Conservation (phyloP, 495 filamentous ascomycete genomes). For the Aspergillus mulundensis region DNA sequence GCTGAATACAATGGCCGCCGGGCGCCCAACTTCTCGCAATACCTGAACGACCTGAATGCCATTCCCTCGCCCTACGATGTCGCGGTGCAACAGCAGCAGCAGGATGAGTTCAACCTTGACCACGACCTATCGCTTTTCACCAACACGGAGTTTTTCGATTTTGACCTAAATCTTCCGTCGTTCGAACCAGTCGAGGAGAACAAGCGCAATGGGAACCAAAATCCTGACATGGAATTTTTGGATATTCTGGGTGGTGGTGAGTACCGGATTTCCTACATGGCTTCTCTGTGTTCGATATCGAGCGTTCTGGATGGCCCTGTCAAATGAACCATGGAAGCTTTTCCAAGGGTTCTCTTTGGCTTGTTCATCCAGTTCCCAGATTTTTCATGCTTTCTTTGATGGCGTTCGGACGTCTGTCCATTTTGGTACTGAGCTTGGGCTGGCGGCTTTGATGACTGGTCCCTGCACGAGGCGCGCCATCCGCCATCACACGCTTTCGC, state of each 20-base stretch:
- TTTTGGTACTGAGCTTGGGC: conserved; percentile 4
- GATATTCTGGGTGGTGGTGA: conserved; percentile 41
- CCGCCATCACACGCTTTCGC: conserved; percentile 11
- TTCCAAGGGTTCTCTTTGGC: background rate
- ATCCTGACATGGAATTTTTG: conserved; percentile 40
- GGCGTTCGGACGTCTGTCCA: conserved; percentile 2
- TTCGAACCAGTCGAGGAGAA: conserved; percentile 36
- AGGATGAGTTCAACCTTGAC: conserved; percentile 59
- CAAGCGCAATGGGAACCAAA: conserved; percentile 18
- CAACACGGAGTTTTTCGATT: conserved; percentile 91
- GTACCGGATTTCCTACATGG: conserved; percentile 15
- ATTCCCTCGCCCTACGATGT: conserved; percentile 65
- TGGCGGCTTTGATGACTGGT: conserved; percentile 1
- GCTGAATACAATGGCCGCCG: conserved; percentile 64
- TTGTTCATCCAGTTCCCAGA: background rate
- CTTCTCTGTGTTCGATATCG: background rate
- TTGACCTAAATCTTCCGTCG: conserved; percentile 53
- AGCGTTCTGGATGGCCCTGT: too few relatives aligned
- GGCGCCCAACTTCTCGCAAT: conserved; percentile 79
- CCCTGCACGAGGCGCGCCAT: conserved; percentile 11
- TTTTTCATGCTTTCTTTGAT: background rate
- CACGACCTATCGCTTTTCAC: conserved; percentile 86
- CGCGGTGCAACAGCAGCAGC: conserved; percentile 47
- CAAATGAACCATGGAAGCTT: background rate
- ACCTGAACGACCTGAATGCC: conserved; percentile 81